Evolutionary conservation across 805 yeast genomes (phyloP), one percentile per base, ranked within the genome.

Genomic region (Deakozyma indianensis): DNA sequence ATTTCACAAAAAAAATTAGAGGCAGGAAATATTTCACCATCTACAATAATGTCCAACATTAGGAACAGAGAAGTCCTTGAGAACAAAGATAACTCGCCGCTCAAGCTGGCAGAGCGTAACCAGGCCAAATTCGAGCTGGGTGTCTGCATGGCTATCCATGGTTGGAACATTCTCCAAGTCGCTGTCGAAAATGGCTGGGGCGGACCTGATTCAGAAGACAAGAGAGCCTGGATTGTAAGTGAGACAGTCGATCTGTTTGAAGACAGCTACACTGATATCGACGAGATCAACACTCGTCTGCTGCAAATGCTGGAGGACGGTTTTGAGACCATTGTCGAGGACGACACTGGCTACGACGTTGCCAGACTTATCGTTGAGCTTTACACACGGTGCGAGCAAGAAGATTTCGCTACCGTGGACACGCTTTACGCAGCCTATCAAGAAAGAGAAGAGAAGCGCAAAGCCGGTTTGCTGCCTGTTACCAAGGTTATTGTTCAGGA

Each of bases 181-280:
- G 98, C 98, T 0, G 97, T 92, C 7, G 94, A 77, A 3, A 86
- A 84, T 60, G 68, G 71, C 24, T 92, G 98, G 97, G 99, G 98
- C 48, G 99, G 98, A 1, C 78, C 95, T 14, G 83, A 84, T 28
- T 80, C 94, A 14, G 76, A 73, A 0, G 96, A 84, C 32, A 92
- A 92, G 62, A 73, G 99, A 57, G 98, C 92, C 60, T 92, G 98
- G 98, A 73, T 90, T 51, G 76, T 84, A 3, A 94, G 85, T 3
- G 66, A 84, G 14, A 75, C 90, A 2, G 74, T 87, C 23, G 96
- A 86, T 28, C 68, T 87, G 45, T 92, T 90, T 57, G 69, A 64
- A 41, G 67, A 68, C 42, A 73, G 68, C 43, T 70, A 74, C 3
- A 83, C 90, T 3, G 97, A 87, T 54, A 68, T 83, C 2, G 78